A percentile compares a stretch with the other conserved stretches of the same genome.
These are phyloP conservation scores for Colletotrichum paranaense DNA, from an alignment of 2,329 filamentous ascomycete species.

Conservation along the genomic window DNA sequence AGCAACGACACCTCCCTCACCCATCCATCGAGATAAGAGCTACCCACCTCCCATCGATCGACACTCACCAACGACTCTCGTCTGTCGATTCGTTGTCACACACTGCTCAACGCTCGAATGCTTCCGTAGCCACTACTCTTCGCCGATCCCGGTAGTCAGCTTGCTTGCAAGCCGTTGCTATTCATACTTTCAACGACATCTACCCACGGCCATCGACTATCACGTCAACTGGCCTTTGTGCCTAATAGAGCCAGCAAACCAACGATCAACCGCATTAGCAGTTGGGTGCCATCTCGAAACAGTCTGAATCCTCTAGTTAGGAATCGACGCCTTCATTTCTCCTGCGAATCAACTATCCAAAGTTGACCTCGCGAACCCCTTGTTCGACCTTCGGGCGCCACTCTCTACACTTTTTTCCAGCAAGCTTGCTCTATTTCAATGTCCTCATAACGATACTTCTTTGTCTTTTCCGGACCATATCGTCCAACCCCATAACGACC, in stretches of 20 bases:
- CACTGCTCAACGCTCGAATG: constrained; percentile 33
- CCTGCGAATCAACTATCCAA: constrained; percentile 33
- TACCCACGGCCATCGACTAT: constrained; percentile 22
- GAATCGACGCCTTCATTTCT: constrained; percentile 40
- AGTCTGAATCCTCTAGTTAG: constrained; percentile 38
- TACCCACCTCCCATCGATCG: not conserved
- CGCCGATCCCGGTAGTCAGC: constrained; percentile 37
- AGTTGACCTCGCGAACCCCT: constrained; percentile 12
- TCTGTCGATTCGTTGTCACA: constrained; percentile 13
- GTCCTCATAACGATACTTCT: constrained; percentile 56
- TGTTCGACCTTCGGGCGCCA: constrained; percentile 22
- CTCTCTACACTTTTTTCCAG: constrained; percentile 25
- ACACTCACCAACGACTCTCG: constrained; percentile 1
- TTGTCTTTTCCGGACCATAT: constrained; percentile 41
- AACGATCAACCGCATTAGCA: not conserved
- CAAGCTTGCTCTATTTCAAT: constrained; percentile 46
- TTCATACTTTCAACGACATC: constrained; percentile 24
- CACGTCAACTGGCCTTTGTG: constrained; percentile 17
- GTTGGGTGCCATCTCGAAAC: not conserved
- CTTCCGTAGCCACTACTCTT: constrained; percentile 27
- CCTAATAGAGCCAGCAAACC: constrained; percentile 12
- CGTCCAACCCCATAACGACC: constrained; percentile 35
- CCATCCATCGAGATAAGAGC: constrained; percentile 12
- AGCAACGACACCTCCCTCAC: constrained; percentile 10
- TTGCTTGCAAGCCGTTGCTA: constrained; percentile 38